Base-by-base conservation (phyloP, 148 eudicot genomes). In the Rhododendron kiyosumense region DNA sequence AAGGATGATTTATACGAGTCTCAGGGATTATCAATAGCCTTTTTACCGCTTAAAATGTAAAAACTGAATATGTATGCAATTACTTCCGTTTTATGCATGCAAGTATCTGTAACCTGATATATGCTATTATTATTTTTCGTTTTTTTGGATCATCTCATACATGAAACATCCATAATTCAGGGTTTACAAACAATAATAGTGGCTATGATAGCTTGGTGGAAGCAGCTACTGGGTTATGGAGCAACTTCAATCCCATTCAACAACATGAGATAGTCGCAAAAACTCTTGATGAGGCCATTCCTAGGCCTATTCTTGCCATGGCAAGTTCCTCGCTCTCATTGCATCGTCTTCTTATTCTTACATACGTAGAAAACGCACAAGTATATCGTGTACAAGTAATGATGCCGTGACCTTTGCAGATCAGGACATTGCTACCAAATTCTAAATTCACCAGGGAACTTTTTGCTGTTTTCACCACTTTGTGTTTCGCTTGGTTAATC, bases 171-270 rank as follows among this genome's bases (percentile, higher is more conserved):
- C 1, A 26, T 14, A 71, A 14, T 80, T 1, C 83, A 95, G 98
- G 96, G 86, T 48, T 90, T 32, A 85, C 67, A 76, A 89, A 84
- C 80, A 80, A 82, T 63, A 90, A 88, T 86, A 85, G 81, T 0
- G 97, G 97, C 5, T 95, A 92, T 75, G 94, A 89, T 32, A 94
- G 98, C 43, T 85, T 94, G 46, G 88, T 94, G 90, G 95, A 92
- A 85, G 86, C 90, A 15, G 88, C 94, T 73, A 90, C 83, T 51
- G 88, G 78, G 71, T 89, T 89, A 49, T 87, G 85, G 15, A 41
- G 57, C 57, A 87, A 85, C 82, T 93, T 88, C 82, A 86, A 87
- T 69, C 84, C 92, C 5, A 52, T 69, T 8, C 88, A 92, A 81
- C 98, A 95, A 84, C 88, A 85, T 0, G 59, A 89, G 43, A 74